These are phyloP conservation scores for Lycium ferocissimum DNA, from an alignment of 257 asterid genomes.

Conservation along the genomic window DNA sequence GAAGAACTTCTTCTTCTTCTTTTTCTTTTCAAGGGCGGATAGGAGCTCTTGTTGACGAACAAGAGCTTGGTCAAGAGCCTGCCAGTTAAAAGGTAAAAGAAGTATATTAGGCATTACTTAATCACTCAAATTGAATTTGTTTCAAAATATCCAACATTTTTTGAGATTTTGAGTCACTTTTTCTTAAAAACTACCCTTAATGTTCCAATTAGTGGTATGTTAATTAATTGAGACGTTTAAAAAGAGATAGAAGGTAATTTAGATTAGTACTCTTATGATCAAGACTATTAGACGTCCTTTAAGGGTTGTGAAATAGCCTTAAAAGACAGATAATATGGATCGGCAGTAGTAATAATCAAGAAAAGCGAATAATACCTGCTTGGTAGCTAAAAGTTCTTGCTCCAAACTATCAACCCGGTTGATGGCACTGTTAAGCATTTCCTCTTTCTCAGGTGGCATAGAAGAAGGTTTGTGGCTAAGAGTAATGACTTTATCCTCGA, in stretches of 20 bases:
- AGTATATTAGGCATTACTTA: background rate
- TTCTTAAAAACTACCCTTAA: too few species aligned
- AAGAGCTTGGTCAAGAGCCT: constrained; percentile 79
- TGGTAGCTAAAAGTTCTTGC: constrained; percentile 77
- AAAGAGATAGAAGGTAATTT: background rate
- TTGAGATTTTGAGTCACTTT: too few species aligned
- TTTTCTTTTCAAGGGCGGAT: constrained; percentile 78
- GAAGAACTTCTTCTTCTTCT: constrained; percentile 88
- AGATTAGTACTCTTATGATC: background rate
- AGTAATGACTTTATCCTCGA: constrained; percentile 73
- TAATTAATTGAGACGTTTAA: background rate
- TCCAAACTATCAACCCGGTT: constrained; percentile 70
- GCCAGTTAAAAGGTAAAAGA: constrained; percentile 23
- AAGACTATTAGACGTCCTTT: background rate
- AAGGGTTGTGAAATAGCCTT: too few species aligned
- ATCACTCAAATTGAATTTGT: background rate
- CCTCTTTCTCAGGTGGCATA: constrained; percentile 88
- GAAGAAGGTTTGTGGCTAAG: constrained; percentile 57
- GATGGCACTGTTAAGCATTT: constrained; percentile 68
- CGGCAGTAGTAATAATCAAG: background rate
- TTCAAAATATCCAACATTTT: too few species aligned
- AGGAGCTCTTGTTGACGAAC: constrained; percentile 74
- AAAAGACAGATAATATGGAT: background rate
- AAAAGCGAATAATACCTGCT: constrained; percentile 54
- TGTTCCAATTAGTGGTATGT: too few species aligned